A percentile compares a stretch with the other conserved stretches of the same genome.
Evolutionary conservation across 1,139 yeast species (phyloP).

Genomic region (Candida pseudoviswanathii): DNA sequence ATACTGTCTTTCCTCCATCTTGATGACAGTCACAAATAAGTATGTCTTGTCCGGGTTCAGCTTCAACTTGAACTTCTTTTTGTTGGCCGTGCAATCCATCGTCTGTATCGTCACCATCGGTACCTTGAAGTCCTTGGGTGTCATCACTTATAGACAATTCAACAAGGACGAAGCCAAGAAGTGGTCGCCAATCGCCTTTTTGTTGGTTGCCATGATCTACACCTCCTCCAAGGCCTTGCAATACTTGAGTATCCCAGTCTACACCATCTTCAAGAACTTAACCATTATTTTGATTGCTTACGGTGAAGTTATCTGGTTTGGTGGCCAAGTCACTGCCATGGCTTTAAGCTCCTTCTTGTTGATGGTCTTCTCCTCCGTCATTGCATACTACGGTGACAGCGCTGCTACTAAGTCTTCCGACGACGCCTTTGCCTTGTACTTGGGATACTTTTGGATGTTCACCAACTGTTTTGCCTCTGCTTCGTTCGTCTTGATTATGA

Average conservation of each 20-base stretch:
- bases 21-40: constrained; percentile 98
- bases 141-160: constrained; percentile 84
- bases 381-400: constrained; percentile 92
- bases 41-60: constrained; percentile 80
- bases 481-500: constrained; percentile 88
- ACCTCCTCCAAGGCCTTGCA: constrained; percentile 95
- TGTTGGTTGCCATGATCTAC: constrained; percentile 92
- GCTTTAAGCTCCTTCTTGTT: constrained; percentile 83
- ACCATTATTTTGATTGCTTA: constrained; percentile 96
- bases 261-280: constrained; percentile 96
- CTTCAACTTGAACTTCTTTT: constrained; percentile 89
- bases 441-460: constrained; percentile 97
- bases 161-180: constrained; percentile 88
- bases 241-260: constrained; percentile 88
- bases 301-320: constrained; percentile 97
- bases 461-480: constrained; percentile 93
- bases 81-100: constrained; percentile 77
- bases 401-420: constrained; percentile 38
- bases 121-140: constrained; percentile 67
- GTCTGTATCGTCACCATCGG: constrained; percentile 81
- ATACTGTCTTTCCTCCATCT: constrained; percentile 89
- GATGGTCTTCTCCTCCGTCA: constrained; percentile 91
- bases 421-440: constrained; percentile 53
- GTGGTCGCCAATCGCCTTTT: constrained; percentile 91
- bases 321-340: constrained; percentile 89